Conservation (phyloP, 2,329 filamentous ascomycete genomes). For the Pyrenophora tritici-repentis region DNA sequence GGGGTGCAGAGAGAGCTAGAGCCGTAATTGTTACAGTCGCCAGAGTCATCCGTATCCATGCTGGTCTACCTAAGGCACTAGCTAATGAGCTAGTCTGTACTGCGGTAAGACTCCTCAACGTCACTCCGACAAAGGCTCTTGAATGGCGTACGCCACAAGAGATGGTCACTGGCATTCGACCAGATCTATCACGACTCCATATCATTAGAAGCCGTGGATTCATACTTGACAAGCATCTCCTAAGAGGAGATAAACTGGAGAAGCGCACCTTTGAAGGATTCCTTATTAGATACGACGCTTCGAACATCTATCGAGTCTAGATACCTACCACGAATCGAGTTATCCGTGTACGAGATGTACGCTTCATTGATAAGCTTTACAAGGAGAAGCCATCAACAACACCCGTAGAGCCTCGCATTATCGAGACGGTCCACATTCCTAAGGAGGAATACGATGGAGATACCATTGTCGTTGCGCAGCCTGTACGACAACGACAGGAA, state of each 20-base stretch:
- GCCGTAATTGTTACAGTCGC: neutral
- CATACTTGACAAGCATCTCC: neutral
- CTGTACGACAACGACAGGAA: neutral
- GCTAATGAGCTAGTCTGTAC: conserved; percentile 9
- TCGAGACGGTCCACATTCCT: neutral
- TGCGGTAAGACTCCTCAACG: conserved; percentile 15
- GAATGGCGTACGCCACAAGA: neutral
- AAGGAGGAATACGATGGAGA: neutral
- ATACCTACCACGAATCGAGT: conserved; percentile 4
- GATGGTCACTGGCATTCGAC: neutral
- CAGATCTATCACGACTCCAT: neutral
- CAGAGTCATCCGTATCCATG: neutral
- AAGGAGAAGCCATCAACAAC: neutral
- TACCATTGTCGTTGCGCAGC: neutral
- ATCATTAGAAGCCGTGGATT: conserved; percentile 1
- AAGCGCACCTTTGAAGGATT: conserved; percentile 16
- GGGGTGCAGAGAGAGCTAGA: conserved; percentile 6
- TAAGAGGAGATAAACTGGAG: conserved; percentile 7
- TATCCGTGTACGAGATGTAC: conserved; percentile 10
- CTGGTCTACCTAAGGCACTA: conserved; percentile 10
- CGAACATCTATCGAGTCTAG: conserved; percentile 5
- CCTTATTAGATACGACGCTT: conserved; percentile 16
- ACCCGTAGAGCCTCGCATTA: neutral
- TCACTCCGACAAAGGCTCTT: conserved; percentile 9
- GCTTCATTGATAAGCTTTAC: conserved; percentile 5